Evolutionary conservation across 2,329 filamentous ascomycete species (phyloP).

Genomic region (Orbilia brochopaga): DNA sequence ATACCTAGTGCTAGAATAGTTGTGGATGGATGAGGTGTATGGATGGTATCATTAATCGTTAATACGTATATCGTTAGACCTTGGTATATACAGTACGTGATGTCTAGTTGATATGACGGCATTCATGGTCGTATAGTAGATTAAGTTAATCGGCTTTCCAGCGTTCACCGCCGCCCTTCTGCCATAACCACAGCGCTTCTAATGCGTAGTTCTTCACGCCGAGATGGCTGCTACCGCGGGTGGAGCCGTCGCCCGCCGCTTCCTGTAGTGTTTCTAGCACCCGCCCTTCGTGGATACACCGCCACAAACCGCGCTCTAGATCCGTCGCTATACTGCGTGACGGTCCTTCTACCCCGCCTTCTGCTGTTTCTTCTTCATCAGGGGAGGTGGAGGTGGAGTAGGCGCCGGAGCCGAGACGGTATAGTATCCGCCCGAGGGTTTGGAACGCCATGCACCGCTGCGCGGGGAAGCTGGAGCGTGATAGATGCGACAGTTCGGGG

Average conservation of each 20-base stretch:
- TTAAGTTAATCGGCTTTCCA: conserved; percentile 53
- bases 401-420: conserved; percentile 73
- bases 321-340: conserved; percentile 68
- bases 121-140: not conserved
- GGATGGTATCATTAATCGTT: too few relatives aligned
- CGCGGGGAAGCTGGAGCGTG: conserved; percentile 79
- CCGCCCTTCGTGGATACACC: conserved; percentile 74
- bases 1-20: too few relatives aligned
- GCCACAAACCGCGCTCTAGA: conserved; percentile 82
- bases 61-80: too few relatives aligned
- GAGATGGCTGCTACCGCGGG: conserved; percentile 64
- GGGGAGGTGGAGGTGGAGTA: conserved; percentile 4
- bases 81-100: not conserved
- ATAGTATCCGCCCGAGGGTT: conserved; percentile 83
- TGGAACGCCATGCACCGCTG: conserved; percentile 93
- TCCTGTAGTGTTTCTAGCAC: conserved; percentile 78
- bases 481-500: conserved; percentile 78
- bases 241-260: conserved; percentile 71
- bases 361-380: not conserved
- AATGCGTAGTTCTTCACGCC: conserved; percentile 83
- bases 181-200: conserved; percentile 76
- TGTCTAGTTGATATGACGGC: too few relatives aligned
- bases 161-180: conserved; percentile 54
- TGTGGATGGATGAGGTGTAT: too few relatives aligned
- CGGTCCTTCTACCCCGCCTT: conserved; percentile 66